phyloP scores from a whole-genome alignment of 805 yeast genomes.

The Clavispora fructus region DNA sequence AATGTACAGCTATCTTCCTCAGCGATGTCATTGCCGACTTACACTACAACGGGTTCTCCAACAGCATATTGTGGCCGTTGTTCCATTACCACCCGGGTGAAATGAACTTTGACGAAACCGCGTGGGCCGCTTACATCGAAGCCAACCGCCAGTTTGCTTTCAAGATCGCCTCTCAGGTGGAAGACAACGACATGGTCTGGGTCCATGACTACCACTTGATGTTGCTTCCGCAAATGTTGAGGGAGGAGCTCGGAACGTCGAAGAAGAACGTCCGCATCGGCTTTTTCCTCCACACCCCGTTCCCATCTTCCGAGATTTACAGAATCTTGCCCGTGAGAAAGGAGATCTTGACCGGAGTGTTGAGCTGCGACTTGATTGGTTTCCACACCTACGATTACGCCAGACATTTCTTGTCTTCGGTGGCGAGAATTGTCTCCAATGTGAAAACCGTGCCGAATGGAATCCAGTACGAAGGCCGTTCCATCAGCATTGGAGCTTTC shows the following conservation, averaged over 20 bases:
- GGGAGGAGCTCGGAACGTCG: slow-evolving; percentile 50
- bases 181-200: slow-evolving; percentile 90
- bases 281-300: slow-evolving; percentile 94
- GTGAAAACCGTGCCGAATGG: slow-evolving; percentile 89
- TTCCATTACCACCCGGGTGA: slow-evolving; percentile 99
- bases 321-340: slow-evolving; percentile 92
- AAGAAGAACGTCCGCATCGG: slow-evolving; percentile 69
- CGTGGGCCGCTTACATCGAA: slow-evolving; percentile 96
- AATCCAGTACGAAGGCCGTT: slow-evolving; percentile 68
- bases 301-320: slow-evolving; percentile 95
- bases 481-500: slow-evolving; percentile 88
- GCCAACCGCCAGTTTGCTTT: slow-evolving; percentile 83
- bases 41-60: slow-evolving; percentile 94
- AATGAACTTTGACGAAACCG: slow-evolving; percentile 94
- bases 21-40: slow-evolving; percentile 88
- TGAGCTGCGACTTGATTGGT: slow-evolving; percentile 92
- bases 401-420: slow-evolving; percentile 88
- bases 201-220: slow-evolving; percentile 96
- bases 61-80: slow-evolving; percentile 94
- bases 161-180: slow-evolving; percentile 60
- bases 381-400: slow-evolving; percentile 99
- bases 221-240: slow-evolving; percentile 86
- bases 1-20: slow-evolving; percentile 85
- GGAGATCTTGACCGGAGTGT: slow-evolving; percentile 85
- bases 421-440: slow-evolving; percentile 68